Evolutionary conservation across 495 filamentous ascomycete species (phyloP), one percentile per base, ranked within the genome.

Genomic region (Xylaria grammica): DNA sequence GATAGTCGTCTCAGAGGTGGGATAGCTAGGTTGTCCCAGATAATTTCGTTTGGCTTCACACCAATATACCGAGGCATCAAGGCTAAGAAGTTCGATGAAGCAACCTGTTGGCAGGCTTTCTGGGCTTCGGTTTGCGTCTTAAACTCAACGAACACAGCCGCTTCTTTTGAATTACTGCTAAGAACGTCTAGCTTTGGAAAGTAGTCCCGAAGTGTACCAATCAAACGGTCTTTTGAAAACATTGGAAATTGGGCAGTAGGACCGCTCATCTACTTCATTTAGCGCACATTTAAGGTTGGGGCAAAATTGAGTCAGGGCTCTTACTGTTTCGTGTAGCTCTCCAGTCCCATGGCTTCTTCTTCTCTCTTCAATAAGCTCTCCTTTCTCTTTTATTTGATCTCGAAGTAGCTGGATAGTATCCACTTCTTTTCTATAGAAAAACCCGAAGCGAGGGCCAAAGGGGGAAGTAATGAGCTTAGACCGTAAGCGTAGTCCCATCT

Each of bases 321-420:
- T n/a, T n/a, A n/a, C 65, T 60, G 72, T 82, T 78, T 75, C 89
- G 78, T 79, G 74, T 74, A 67, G 60, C n/a, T 90, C 82, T 53
- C 85, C 85, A 4, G 82, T 79, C 53, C 80, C 83, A 68, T 91
- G 82, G 65, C 82, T 76, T 57, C 79, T 85, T 70, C 92, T 90
- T 61, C 88, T 74, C 49, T 87, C 80, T 54, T 90, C 87, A 59
- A 96, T 92, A 66, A 91, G 84, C 1, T 85, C 86, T 64, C 86
- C 91, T 56, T 96, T 83, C 56, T 87, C 87, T 67, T 89, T 86
- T 36, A 97, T 86, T 69, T 92, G 86, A 0, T 84, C 82, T 60
- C 93, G 86, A 54, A 87, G 89, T 89, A 92, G 96, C 67, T 93
- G 86, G 77, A 94, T 94, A 0, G 90, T 92, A 75, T 96, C 92